A percentile compares a stretch with the other conserved stretches of the same genome.
These are phyloP conservation scores for Phaeotremella fagi DNA, from an alignment of 768 basidiomycete species.

Conservation along the genomic window DNA sequence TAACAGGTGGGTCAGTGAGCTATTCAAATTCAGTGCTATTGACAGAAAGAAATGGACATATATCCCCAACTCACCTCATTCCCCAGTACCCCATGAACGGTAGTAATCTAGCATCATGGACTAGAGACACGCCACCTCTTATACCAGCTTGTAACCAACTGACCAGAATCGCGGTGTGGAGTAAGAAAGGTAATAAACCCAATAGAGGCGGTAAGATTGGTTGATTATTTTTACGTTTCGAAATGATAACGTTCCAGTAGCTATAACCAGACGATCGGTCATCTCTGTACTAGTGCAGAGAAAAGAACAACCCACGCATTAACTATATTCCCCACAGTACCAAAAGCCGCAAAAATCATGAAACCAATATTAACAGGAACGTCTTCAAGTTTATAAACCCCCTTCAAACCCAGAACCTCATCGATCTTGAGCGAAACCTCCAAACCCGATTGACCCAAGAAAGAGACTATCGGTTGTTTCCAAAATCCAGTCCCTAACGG, in stretches of 20 bases:
- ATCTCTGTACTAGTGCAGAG: not conserved
- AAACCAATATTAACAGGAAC: constrained; percentile 77
- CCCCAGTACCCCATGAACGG: constrained; percentile 93
- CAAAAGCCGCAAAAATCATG: constrained; percentile 72
- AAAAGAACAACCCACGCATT: constrained; percentile 54
- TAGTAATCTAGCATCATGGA: constrained; percentile 71
- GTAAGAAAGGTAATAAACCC: constrained; percentile 72
- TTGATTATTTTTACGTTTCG: constrained; percentile 52
- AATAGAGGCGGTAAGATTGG: constrained; percentile 57
- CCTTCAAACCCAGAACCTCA: constrained; percentile 21
- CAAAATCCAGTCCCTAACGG: constrained; percentile 51
- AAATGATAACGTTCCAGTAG: constrained; percentile 74
- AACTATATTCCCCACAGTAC: constrained; percentile 72
- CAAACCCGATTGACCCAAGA: not conserved
- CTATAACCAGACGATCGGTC: too few species aligned
- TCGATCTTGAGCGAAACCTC: constrained; percentile 17
- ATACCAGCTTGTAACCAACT: constrained; percentile 74
- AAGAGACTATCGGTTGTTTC: constrained; percentile 22
- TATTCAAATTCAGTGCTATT: constrained; percentile 36
- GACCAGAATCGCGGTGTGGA: constrained; percentile 66
- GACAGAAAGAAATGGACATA: constrained; percentile 60
- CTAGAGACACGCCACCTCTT: constrained; percentile 60
- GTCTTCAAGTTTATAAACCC: constrained; percentile 48
- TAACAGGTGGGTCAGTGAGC: constrained; percentile 3
- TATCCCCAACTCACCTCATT: constrained; percentile 48